Conservation (phyloP, 169 alveolate species). For the Plasmodium ovale region DNA sequence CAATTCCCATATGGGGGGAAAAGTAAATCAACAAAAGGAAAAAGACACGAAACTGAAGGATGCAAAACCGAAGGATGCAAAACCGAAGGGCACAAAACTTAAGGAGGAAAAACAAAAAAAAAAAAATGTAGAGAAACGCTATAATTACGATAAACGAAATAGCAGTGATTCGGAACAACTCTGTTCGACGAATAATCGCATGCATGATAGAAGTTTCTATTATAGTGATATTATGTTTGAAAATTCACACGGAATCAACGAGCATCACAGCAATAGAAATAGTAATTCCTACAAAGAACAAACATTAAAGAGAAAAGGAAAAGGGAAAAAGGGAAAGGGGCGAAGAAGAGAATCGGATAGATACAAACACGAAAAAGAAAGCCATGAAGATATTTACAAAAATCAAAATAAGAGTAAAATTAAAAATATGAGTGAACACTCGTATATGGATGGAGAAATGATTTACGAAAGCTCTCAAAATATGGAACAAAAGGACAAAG, state of each 20-base stretch:
- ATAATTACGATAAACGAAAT: not conserved
- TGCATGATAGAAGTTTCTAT: not conserved
- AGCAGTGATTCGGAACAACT: not conserved
- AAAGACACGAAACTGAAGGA: slow-evolving; percentile 3
- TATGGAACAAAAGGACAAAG: not conserved
- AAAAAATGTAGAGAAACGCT: not conserved
- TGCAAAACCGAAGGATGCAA: not conserved
- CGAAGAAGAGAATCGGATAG: slow-evolving; percentile 9
- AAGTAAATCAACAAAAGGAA: slow-evolving; percentile 15
- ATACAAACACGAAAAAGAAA: not conserved
- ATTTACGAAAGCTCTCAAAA: not conserved
- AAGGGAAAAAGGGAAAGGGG: slow-evolving; percentile 2
- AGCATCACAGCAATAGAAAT: not conserved
- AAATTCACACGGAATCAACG: slow-evolving; percentile 4
- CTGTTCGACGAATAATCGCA: not conserved
- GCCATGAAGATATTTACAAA: slow-evolving; percentile 9
- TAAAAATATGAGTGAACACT: slow-evolving; percentile 6
- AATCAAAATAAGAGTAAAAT: slow-evolving; percentile 9
- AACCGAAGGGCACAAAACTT: too few species aligned
- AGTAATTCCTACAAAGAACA: not conserved
- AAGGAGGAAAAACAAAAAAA: not conserved
- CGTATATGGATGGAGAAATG: slow-evolving; percentile 13
- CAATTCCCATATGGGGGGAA: not conserved
- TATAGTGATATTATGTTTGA: slow-evolving; percentile 15
- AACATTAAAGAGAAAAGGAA: slow-evolving; percentile 27